Percentiles rank a stretch among this genome's conserved stretches.
These are phyloP conservation scores for Allomyces macrogynus DNA, from an alignment of 192 early-diverging fungal species.

Conservation along the genomic window DNA sequence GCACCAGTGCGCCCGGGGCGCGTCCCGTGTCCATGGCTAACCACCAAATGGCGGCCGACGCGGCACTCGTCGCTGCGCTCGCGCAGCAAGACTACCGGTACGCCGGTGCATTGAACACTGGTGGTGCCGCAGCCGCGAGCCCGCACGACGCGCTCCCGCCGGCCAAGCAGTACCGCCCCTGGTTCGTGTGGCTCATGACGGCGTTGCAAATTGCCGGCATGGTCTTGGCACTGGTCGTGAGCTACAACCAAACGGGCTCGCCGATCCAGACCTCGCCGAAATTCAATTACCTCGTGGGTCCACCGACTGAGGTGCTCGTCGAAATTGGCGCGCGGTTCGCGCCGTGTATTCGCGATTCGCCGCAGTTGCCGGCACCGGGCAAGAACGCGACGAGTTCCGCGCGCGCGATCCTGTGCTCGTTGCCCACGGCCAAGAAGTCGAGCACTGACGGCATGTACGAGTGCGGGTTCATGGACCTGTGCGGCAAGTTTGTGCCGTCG, in stretches of 20 bases:
- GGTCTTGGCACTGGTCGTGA: slow-evolving; percentile 28
- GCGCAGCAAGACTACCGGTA: neutral
- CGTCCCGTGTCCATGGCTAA: too few relatives aligned
- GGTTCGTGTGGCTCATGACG: slow-evolving; percentile 23
- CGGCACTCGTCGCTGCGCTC: neutral
- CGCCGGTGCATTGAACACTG: neutral
- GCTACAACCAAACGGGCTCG: slow-evolving; percentile 31
- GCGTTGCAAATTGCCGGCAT: slow-evolving; percentile 19
- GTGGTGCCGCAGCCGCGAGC: neutral
- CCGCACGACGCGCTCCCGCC: neutral
- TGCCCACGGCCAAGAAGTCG: neutral
- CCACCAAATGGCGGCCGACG: neutral
- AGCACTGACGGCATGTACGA: neutral
- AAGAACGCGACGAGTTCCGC: too few relatives aligned
- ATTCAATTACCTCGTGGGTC: slow-evolving; percentile 70
- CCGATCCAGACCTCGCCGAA: slow-evolving; percentile 35
- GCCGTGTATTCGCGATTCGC: slow-evolving; percentile 49
- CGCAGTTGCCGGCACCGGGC: slow-evolving; percentile 1
- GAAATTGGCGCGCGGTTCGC: slow-evolving; percentile 51
- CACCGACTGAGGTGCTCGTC: slow-evolving; percentile 35
- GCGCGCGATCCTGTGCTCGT: neutral
- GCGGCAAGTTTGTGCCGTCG: slow-evolving; percentile 16
- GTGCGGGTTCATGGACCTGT: slow-evolving; percentile 38
- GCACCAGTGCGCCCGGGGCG: too few relatives aligned
- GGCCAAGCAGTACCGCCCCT: slow-evolving; percentile 6